Evolutionary conservation across 2,329 filamentous ascomycete genomes (phyloP).

Genomic region (Metarhizium rileyi): DNA sequence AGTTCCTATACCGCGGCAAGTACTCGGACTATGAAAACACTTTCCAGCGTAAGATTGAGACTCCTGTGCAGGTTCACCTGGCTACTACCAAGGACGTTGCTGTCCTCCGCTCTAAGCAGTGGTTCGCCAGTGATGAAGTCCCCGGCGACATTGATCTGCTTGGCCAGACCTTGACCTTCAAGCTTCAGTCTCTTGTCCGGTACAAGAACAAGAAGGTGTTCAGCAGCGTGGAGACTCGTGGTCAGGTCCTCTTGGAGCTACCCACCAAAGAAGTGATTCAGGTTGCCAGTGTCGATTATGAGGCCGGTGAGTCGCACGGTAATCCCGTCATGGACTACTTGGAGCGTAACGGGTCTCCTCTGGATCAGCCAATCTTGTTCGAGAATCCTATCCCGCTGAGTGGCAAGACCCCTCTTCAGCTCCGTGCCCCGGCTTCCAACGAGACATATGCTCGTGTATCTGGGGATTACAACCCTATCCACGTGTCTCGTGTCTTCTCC

Average conservation of each 20-base stretch:
- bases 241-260: constrained; percentile 86
- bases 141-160: constrained; percentile 72
- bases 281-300: constrained; percentile 94
- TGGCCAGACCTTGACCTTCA: constrained; percentile 91
- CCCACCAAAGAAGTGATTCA: constrained; percentile 96
- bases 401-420: constrained; percentile 77
- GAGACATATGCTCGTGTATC: constrained; percentile 97
- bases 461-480: constrained; percentile 97
- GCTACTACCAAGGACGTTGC: constrained; percentile 84
- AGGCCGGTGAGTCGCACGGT: constrained; percentile 80
- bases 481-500: constrained; percentile 94
- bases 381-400: constrained; percentile 95
- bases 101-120: constrained; percentile 91
- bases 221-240: constrained; percentile 82
- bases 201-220: constrained; percentile 95
- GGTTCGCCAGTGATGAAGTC: constrained; percentile 75
- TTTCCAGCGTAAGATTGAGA: constrained; percentile 95
- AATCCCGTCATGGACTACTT: constrained; percentile 98
- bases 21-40: constrained; percentile 97
- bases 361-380: constrained; percentile 94
- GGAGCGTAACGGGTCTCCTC: constrained; percentile 77
- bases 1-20: constrained; percentile 89
- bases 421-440: constrained; percentile 90
- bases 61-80: constrained; percentile 86
- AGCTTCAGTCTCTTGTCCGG: constrained; percentile 78